Evolutionary conservation across 805 yeast species (phyloP).

Genomic region (Danielia reshetovae): DNA sequence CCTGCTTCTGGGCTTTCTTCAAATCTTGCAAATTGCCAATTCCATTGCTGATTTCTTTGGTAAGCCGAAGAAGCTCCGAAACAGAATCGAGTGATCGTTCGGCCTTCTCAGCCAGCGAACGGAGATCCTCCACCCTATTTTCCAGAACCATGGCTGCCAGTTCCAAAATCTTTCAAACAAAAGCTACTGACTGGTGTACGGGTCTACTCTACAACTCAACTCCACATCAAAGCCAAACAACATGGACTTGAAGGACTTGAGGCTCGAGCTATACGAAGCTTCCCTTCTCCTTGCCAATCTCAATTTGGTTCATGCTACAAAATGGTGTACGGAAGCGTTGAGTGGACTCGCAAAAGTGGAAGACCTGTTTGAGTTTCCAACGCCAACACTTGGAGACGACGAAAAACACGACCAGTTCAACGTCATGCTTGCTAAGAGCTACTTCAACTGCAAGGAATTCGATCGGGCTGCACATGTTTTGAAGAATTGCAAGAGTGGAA

Average conservation of each 20-base stretch:
- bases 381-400: slow-evolving; percentile 12
- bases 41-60: neutral
- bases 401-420: slow-evolving; percentile 42
- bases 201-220: slow-evolving; percentile 1
- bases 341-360: slow-evolving; percentile 45
- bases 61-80: neutral
- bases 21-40: neutral
- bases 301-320: slow-evolving; percentile 65
- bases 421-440: slow-evolving; percentile 60
- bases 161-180: neutral
- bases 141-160: neutral
- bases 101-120: neutral
- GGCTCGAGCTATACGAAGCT: slow-evolving; percentile 27
- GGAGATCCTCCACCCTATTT: neutral
- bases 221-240: too few species aligned
- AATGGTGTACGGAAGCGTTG: slow-evolving; percentile 82
- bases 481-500: slow-evolving; percentile 46
- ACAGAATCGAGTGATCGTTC: neutral
- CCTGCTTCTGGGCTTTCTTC: slow-evolving; percentile 7
- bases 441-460: slow-evolving; percentile 81
- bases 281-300: slow-evolving; percentile 45
- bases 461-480: slow-evolving; percentile 68
- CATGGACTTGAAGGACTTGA: slow-evolving; percentile 5
- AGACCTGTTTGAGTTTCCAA: slow-evolving; percentile 13
- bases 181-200: neutral